Base-by-base conservation (phyloP, 495 filamentous ascomycete species). In the Penicillium argentinense region DNA sequence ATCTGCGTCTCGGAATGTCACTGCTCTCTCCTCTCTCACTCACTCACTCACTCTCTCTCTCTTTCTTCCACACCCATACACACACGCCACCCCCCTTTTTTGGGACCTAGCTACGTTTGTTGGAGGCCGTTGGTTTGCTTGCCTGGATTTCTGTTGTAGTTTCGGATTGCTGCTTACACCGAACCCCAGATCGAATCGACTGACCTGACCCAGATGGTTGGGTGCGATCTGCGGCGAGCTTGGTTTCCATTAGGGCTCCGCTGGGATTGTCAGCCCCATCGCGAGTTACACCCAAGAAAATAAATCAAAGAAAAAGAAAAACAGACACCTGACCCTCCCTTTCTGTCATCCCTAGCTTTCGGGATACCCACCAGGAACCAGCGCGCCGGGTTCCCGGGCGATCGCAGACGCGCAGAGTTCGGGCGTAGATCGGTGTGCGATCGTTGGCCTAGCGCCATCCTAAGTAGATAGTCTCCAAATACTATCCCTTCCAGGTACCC, bases 301-400 rank as follows among this genome's bases (percentile, higher is more conserved):
- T 26, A 47, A 23, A 19, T 29, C 23, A 45, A 36, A 18, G 8
- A 25, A 48, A 28, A 34, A 11, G 22, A 42, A 42, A 24, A 36
- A 36, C 11, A 45, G n/a, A 47, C 39, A 42, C 39, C 39, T 42
- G 39, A 42, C 39, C 39, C 39, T n/a, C n/a, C n/a, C n/a, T n/a
- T n/a, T n/a, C n/a, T 42, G 27, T 44, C 38, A 42, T 42, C 28
- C 27, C 38, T 44, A 44, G 41, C 28, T 42, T 51, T 51, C 30
- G 37, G 51, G 47, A 33, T 48, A 47, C 39, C 51, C 51, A 50
- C 45, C 44, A 57, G 39, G 60, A 55, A 57, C 60, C 60, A 55
- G 4, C 25, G 24, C 48, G n/a, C 46, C 54, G 60, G 60, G 60
- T 58, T 56, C 54, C 60, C 53, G 60, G 56, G 37, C 54, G 53